Evolutionary conservation across 2,329 filamentous ascomycete genomes (phyloP).

Genomic region (Colletotrichum sojae): DNA sequence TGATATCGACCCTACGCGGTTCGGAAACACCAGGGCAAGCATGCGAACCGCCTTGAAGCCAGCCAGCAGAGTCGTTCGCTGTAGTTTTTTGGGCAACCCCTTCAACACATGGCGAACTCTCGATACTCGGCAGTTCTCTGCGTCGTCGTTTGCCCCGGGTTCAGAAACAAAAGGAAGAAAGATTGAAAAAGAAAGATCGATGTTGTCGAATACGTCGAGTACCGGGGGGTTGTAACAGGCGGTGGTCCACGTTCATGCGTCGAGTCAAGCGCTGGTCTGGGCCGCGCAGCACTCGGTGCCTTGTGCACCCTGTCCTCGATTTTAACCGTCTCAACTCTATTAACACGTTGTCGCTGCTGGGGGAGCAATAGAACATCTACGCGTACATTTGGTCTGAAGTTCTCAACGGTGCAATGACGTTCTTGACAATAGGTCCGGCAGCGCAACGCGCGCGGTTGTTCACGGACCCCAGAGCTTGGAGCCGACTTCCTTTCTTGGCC

Average conservation of each 20-base stretch:
- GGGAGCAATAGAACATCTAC: not conserved
- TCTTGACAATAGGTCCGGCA: not conserved
- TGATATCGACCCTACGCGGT: not conserved
- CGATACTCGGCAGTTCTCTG: not conserved
- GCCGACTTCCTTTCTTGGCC: too few relatives aligned
- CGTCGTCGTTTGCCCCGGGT: constrained; percentile 1
- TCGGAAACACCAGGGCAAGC: not conserved
- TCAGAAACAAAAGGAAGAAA: not conserved
- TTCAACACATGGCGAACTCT: not conserved
- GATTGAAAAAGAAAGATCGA: not conserved
- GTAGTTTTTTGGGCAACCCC: not conserved
- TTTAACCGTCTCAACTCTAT: constrained; percentile 8
- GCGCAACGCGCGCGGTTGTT: not conserved
- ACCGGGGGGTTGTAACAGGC: constrained; percentile 35
- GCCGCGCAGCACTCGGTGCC: not conserved
- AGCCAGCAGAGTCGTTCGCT: too few relatives aligned
- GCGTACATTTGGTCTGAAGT: constrained; percentile 1
- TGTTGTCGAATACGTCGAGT: not conserved
- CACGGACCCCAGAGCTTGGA: too few relatives aligned
- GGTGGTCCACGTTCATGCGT: constrained; percentile 27
- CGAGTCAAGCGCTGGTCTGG: constrained; percentile 5
- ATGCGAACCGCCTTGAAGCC: too few relatives aligned
- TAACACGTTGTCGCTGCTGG: not conserved
- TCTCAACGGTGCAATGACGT: not conserved
- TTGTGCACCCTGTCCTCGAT: not conserved